Percentiles rank a stretch among this genome's conserved stretches.
Conservation (phyloP, 148 eudicot genomes). For the Camellia sinensis region DNA sequence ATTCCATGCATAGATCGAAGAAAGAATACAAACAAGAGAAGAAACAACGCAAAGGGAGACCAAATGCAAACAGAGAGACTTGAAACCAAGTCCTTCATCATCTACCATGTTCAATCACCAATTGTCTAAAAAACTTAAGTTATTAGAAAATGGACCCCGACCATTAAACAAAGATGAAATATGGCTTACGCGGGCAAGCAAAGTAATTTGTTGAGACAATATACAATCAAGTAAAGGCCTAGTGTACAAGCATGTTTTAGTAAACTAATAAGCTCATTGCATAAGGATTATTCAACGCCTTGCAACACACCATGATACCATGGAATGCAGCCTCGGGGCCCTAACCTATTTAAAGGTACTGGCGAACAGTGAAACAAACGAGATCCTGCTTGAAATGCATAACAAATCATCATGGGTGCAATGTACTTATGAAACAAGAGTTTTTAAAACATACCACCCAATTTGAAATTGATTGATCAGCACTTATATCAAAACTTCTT, state of each 20-base stretch:
- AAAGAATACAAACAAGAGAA: too few relatives aligned
- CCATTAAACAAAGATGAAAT: neutral
- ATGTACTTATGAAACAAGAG: neutral
- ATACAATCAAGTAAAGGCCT: neutral
- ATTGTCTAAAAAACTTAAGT: too few relatives aligned
- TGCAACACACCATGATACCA: neutral
- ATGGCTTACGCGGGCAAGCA: neutral
- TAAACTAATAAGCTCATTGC: neutral
- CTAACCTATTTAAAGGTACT: neutral
- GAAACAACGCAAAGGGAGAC: too few relatives aligned
- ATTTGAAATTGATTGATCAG: constrained; percentile 28
- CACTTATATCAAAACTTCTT: constrained; percentile 30
- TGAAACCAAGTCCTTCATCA: too few relatives aligned
- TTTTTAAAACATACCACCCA: constrained; percentile 45
- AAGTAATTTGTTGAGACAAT: neutral
- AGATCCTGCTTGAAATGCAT: neutral
- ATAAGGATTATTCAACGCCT: neutral
- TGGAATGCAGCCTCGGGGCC: neutral
- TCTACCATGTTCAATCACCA: too few relatives aligned
- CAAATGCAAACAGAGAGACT: too few relatives aligned
- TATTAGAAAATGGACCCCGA: too few relatives aligned
- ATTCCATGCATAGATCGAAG: too few relatives aligned
- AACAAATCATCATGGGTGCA: neutral
- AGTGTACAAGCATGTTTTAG: neutral
- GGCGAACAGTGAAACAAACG: neutral